These are phyloP conservation scores for Saussurea involucrata DNA, from an alignment of 129 eudicot species.

Conservation along the genomic window DNA sequence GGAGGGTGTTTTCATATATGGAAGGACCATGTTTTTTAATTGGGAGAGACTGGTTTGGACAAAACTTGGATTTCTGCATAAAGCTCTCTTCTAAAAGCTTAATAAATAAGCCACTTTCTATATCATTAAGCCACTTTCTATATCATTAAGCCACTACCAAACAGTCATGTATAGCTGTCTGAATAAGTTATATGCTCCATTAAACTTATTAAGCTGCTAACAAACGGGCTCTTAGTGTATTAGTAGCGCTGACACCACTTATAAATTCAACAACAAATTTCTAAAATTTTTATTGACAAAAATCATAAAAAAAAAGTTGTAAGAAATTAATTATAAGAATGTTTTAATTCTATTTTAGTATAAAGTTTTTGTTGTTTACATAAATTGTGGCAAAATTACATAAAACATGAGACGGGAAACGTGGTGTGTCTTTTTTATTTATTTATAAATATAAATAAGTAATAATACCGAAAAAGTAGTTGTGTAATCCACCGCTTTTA, in stretches of 20 bases:
- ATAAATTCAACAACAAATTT: not conserved
- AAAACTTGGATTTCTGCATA: too few relatives aligned
- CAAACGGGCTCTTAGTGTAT: not conserved
- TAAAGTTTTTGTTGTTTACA: not conserved
- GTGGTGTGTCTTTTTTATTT: not conserved
- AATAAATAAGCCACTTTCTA: too few relatives aligned
- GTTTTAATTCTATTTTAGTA: not conserved
- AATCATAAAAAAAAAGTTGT: not conserved
- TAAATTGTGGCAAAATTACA: constrained; percentile 8
- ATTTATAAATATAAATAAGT: not conserved
- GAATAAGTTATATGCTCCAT: too few relatives aligned
- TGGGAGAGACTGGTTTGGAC: too few relatives aligned
- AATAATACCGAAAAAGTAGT: constrained; percentile 3
- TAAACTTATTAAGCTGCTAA: too few relatives aligned
- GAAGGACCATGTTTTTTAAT: too few relatives aligned
- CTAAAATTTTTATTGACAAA: not conserved
- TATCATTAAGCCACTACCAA: too few relatives aligned
- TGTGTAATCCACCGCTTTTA: constrained; percentile 16
- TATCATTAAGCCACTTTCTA: too few relatives aligned
- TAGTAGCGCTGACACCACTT: not conserved
- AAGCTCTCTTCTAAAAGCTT: too few relatives aligned
- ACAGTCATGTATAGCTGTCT: too few relatives aligned
- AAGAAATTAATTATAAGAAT: not conserved
- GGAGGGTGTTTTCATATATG: too few relatives aligned
- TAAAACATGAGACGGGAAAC: constrained; percentile 29